Evolutionary conservation across 2,329 filamentous ascomycete genomes (phyloP).

Genomic region (Hysterium pulicare): DNA sequence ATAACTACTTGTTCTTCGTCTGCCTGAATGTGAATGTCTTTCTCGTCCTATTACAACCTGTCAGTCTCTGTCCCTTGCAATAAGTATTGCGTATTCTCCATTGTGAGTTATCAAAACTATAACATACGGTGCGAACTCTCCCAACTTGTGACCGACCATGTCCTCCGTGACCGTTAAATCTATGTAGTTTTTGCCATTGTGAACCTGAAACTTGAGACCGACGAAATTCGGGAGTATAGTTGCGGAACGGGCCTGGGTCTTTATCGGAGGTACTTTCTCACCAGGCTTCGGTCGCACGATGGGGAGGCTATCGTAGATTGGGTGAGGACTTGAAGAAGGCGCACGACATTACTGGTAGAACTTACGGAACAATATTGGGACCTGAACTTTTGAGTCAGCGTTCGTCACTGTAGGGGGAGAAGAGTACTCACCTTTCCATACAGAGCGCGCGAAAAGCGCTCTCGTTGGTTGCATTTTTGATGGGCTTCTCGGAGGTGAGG

Average conservation of each 20-base stretch:
- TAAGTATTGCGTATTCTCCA: too few relatives aligned
- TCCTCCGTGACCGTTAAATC: conserved; percentile 85
- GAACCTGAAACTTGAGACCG: conserved; percentile 81
- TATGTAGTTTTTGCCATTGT: conserved; percentile 86
- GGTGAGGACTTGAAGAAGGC: too few relatives aligned
- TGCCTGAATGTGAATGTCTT: conserved; percentile 67
- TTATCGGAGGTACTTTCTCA: conserved; percentile 67
- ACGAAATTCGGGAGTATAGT: conserved; percentile 93
- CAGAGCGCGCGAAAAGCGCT: conserved; percentile 63
- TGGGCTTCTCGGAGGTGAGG: conserved; percentile 22
- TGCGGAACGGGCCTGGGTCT: conserved; percentile 80
- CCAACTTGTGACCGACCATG: conserved; percentile 94
- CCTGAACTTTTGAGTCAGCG: conserved; percentile 50
- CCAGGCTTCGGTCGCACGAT: conserved; percentile 60
- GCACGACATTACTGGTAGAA: conserved; percentile 13
- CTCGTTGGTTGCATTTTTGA: conserved; percentile 65
- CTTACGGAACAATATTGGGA: conserved; percentile 69
- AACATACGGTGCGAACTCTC: conserved; percentile 84
- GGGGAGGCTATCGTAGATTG: too few relatives aligned
- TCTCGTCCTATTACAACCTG: conserved; percentile 52
- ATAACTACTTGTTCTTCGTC: conserved; percentile 64
- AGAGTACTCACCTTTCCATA: conserved; percentile 72
- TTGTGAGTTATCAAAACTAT: too few relatives aligned
- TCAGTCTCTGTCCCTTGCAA: conserved; percentile 9
- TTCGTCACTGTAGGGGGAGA: neutral